Evolutionary conservation across 148 eudicot genomes (phyloP), one percentile per base, ranked within the genome.

Genomic region (Spergularia marina): DNA sequence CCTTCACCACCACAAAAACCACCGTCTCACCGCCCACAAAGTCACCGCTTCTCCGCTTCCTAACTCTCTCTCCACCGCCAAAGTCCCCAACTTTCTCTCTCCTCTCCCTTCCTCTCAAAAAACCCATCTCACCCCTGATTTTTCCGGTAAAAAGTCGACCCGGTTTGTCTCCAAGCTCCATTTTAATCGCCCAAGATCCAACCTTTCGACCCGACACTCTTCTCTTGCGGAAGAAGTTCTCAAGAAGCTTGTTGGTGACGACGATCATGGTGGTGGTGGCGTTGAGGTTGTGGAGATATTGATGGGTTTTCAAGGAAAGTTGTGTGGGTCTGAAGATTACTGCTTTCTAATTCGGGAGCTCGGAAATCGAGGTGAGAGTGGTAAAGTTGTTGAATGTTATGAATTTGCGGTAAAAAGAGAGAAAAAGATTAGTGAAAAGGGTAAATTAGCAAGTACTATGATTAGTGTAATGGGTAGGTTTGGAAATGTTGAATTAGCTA

Each of bases 391-490:
- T 7, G 79, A 72, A 4, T 95, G 97, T 72, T 95, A 89, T 55
- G 87, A 89, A 14, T 92, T 92, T 57, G 92, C 96, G 0, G 77
- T 92, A 25, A 21, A 55, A 0, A 79, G 92, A 1, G 97, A 92
- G 73, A 79, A 57, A 58, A 77, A 87, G 64, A 70, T 81, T 2
- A 78, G 81, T 73, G 96, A 92, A 74, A 87, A 81, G 76, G 98
- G 98, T 77, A 95, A 89, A 75, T 67, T 95, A 39, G 96, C 91
- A 23, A 92, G 94, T 83, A 78, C 97, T 18, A 89, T 95, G 94
- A 95, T 95, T 80, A 95, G 98, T 81, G 86, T 89, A 5, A 84
- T 95, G 85, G 98, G 98, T 82, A 87, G 98, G 74, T 83, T 89
- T 21, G 97, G 97, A 6, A 92, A 92, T 64, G 92, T 88, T 66